Base-by-base conservation (phyloP, 2,329 filamentous ascomycete species). In the Cyanodermella asteris region DNA sequence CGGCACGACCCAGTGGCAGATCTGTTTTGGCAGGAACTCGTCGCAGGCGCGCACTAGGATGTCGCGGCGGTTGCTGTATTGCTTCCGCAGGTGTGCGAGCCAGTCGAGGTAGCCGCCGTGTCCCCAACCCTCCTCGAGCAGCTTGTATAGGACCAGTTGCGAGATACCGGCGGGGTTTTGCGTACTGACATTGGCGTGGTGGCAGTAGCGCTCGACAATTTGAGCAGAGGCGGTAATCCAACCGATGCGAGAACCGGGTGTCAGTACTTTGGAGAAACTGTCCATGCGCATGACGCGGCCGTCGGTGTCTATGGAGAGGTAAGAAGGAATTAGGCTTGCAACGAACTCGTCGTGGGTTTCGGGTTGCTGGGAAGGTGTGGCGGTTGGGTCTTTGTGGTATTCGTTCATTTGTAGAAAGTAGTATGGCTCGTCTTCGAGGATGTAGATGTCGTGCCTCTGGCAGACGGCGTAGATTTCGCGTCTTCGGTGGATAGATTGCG, bases 81-180 rank as follows among this genome's bases (percentile, higher is more conserved):
- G 67, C 38, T 67, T 47, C 23, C 81, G 65, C 38, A 94, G 53
- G 43, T 78, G 63, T 43, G 87, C 75, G 34, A 97, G 53, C 87
- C 87, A 97, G 40, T 72, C 61, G 13, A 97, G 50, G 43, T 90
- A 97, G 2, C 82, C 82, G 20, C 66, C 61, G 41, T 97, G 87
- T 13, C 84, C 87, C 87, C 87, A 97, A 24, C 72, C 69, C 48
- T 91, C 80, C 35, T 97, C 87, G 3, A 97, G 59, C 13, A 97
- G 57, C 51, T 91, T 90, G 55, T 76, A 82, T 27, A 94, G 53
- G 6, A 84, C 57, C 13, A 87, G 56, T 51, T 94, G 84, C 0
- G 75, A 70, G 40, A 91, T 64, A 21, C 87, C 87, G 28, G 67
- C 72, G 0, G 87, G 81, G 11, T 77, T 80, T 44, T 97, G 87